These are phyloP conservation scores for Trichomonascaceae sp. DNA, from an alignment of 1,139 yeast genomes.

Conservation along the genomic window DNA sequence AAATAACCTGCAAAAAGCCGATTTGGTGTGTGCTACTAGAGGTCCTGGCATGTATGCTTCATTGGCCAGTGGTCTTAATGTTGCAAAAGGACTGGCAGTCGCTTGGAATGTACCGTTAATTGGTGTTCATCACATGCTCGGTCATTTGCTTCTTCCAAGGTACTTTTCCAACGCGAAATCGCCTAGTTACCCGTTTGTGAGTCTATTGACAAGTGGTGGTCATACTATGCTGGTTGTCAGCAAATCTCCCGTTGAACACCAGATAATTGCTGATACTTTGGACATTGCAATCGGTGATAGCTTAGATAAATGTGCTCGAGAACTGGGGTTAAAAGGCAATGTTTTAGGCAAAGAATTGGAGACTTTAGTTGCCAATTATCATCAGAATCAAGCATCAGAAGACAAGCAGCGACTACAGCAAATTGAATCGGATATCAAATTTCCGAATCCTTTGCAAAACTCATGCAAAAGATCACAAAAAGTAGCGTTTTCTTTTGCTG, in stretches of 20 bases:
- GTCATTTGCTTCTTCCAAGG: conserved; percentile 73
- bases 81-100: conserved; percentile 77
- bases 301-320: conserved; percentile 86
- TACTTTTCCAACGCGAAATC: conserved; percentile 35
- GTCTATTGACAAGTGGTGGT: conserved; percentile 86
- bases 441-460: conserved; percentile 51
- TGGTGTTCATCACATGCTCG: conserved; percentile 96
- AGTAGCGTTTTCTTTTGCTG: conserved; percentile 66
- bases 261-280: conserved; percentile 63
- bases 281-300: conserved; percentile 96
- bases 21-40: conserved; percentile 78
- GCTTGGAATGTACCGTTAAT: conserved; percentile 74
- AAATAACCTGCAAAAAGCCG: conserved; percentile 45
- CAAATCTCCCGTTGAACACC: conserved; percentile 55
- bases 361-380: conserved; percentile 39
- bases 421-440: conserved; percentile 27
- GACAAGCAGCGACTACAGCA: neutral
- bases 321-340: conserved; percentile 68
- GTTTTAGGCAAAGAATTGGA: conserved; percentile 87
- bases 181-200: conserved; percentile 71
- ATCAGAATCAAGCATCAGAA: conserved; percentile 15
- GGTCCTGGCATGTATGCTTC: conserved; percentile 99
- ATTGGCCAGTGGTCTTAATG: conserved; percentile 69
- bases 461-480: conserved; percentile 41
- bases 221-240: conserved; percentile 85